Base-by-base conservation (phyloP, 257 asterid genomes). In the Forsythia viridissima region DNA sequence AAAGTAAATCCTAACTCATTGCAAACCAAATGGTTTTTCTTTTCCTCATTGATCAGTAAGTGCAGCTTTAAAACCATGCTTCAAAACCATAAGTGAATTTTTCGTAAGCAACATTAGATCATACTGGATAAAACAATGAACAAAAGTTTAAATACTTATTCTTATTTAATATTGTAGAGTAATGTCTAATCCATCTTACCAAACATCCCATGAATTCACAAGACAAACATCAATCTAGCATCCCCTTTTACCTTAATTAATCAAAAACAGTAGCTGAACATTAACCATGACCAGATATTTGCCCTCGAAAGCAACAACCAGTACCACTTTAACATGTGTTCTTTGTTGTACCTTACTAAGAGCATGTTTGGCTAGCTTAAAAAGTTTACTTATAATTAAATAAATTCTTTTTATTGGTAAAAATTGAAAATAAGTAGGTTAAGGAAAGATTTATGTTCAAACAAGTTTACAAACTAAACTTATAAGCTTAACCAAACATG, bases 41-140 rank as follows among this genome's bases (percentile, higher is more conserved):
- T 74, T 80, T 38, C 52, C 73, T 41, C 61, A 52, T 66, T 40
- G 21, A 51, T 41, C 76, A 41, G 18, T 61, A 61, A 73, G 36
- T 57, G 18, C 72, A 73, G 46, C 66, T 57, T 78, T 46, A 76
- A 79, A 71, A 76, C 78, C 42, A 69, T 55, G 8, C 63, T 55
- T 18, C 63, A 55, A 55, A n/a, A 18, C 63, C 73, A 30, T n/a
- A 16, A 48, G 37, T 20, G 2, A 6, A 41, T n/a, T 8, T 46
- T 48, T 48, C n/a, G 52, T 4, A 13, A 13, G 57, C 57, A 48
- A 7, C 7, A 13, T 48, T 48, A 48, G 57, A 48, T 15, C n/a
- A 0, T 15, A 48, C n/a, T 13, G 18, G 2, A 48, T 7, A 48
- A 18, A 13, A 48, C 7, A 48, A 48, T 48, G 13, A 48, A 48